Conservation (phyloP, 768 basidiomycete species). For the Termitomyces sp. region DNA sequence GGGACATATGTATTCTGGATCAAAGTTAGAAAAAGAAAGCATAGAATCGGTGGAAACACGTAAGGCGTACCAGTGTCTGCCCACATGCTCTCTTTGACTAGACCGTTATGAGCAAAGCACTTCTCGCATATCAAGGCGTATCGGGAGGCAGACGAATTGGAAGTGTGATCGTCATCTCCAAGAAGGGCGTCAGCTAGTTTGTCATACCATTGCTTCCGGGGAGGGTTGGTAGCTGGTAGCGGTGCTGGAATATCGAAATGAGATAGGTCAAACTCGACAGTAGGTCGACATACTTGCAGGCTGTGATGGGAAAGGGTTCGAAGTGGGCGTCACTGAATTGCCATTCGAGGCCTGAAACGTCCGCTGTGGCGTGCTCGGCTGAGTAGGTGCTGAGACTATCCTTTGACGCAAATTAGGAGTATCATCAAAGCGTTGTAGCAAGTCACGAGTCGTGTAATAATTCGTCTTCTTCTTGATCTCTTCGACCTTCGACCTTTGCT, state of each 20-base stretch:
- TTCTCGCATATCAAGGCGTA: constrained; percentile 88
- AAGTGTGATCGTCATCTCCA: constrained; percentile 61
- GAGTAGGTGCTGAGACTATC: constrained; percentile 16
- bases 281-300: constrained; percentile 3
- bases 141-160: constrained; percentile 39
- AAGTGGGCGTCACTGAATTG: constrained; percentile 2
- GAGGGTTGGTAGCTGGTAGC: constrained; percentile 34
- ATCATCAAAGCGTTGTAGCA: constrained; percentile 89
- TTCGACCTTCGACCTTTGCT: constrained; percentile 82
- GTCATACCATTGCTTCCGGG: constrained; percentile 80
- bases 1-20: constrained; percentile 75
- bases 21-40: background rate
- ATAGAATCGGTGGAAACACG: background rate
- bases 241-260: background rate
- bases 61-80: constrained; percentile 69
- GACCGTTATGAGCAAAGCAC: constrained; percentile 85
- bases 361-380: constrained; percentile 19
- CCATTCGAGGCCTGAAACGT: constrained; percentile 20
- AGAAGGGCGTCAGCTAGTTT: constrained; percentile 82
- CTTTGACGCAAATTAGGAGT: constrained; percentile 40
- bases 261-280: background rate
- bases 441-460: constrained; percentile 85
- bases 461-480: constrained; percentile 98
- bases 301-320: constrained; percentile 4
- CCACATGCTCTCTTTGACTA: constrained; percentile 79